Evolutionary conservation across 208 protist species (phyloP), one percentile per base, ranked within the genome.

Genomic region (Porcisia deanei): DNA sequence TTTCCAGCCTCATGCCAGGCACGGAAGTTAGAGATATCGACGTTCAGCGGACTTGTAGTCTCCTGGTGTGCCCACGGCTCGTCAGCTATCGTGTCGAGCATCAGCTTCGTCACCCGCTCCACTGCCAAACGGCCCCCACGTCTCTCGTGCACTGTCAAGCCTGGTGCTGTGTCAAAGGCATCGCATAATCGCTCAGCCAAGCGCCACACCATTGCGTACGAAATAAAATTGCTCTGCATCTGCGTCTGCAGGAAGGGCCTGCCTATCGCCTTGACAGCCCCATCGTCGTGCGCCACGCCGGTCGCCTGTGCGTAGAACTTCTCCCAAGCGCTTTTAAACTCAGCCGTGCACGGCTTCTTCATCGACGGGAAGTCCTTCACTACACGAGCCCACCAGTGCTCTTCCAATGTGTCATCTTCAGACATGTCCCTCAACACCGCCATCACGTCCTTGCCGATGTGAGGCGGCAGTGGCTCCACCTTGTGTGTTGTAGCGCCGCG

Each of bases 101-200:
- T 88, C 47, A 96, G 82, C 75, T 96, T 97, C 34, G 94, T 96
- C 65, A 97, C 88, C 3, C 90, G 90, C 87, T 97, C 94, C 64
- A 93, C 81, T 34, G 74, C 88, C n/a, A 87, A 70, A 34, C 89
- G 83, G 9, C 86, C 85, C 0, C 81, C 73, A 59, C 85, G 88
- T 39, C 77, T 80, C 80, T 91, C 89, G 65, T 95, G 88, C 47
- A 59, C 71, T 6, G 79, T 82, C 54, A 75, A 72, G n/a, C 73
- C 53, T 53, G 86, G 83, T 12, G 78, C 74, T 8, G 52, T 61
- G 25, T 85, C 89, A 34, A 97, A 75, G 53, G 89, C 85, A 60
- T 93, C 86, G 59, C 79, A 85, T 6, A 97, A 81, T n/a, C 83
- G 83, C 86, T 97, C 94, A 41, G 91, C 82, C 54, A 97, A 85